A percentile compares a stretch with the other conserved stretches of the same genome.
Conservation (phyloP, 352 stramenopile genomes). For the Globisporangium parvum region DNA sequence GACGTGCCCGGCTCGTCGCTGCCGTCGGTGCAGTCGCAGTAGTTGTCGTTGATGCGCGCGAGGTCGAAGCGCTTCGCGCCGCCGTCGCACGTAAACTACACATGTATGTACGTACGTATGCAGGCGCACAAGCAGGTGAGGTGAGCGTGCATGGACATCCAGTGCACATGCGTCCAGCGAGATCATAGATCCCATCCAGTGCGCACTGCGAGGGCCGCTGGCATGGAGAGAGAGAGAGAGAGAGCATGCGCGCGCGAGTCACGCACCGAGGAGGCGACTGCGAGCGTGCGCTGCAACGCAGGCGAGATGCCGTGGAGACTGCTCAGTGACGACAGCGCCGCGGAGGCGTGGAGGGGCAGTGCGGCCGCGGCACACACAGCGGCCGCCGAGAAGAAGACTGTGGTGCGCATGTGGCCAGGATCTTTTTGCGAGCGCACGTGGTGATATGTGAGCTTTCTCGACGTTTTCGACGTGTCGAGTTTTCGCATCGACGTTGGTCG, state of each 20-base stretch:
- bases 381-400: background rate
- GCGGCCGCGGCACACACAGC: slow-evolving; percentile 4
- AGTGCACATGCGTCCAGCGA: slow-evolving; percentile 4
- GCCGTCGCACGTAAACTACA: slow-evolving; percentile 68
- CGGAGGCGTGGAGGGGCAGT: slow-evolving; percentile 13
- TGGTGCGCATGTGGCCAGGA: no score
- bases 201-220: background rate
- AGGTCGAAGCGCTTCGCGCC: slow-evolving; percentile 46
- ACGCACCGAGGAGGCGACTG: slow-evolving; percentile 29
- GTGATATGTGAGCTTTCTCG: no score
- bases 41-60: slow-evolving; percentile 88
- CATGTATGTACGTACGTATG: background rate
- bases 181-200: background rate
- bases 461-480: no score
- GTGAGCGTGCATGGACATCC: background rate
- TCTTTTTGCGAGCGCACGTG: no score
- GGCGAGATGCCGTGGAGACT: slow-evolving; percentile 36
- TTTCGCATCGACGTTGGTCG: no score
- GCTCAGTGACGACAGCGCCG: slow-evolving; percentile 11
- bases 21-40: slow-evolving; percentile 91
- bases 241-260: background rate
- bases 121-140: slow-evolving; percentile 2
- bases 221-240: background rate
- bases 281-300: slow-evolving; percentile 32
- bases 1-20: slow-evolving; percentile 86